Evolutionary conservation across 495 filamentous ascomycete species (phyloP).

Genomic region (Xylaria venustula): DNA sequence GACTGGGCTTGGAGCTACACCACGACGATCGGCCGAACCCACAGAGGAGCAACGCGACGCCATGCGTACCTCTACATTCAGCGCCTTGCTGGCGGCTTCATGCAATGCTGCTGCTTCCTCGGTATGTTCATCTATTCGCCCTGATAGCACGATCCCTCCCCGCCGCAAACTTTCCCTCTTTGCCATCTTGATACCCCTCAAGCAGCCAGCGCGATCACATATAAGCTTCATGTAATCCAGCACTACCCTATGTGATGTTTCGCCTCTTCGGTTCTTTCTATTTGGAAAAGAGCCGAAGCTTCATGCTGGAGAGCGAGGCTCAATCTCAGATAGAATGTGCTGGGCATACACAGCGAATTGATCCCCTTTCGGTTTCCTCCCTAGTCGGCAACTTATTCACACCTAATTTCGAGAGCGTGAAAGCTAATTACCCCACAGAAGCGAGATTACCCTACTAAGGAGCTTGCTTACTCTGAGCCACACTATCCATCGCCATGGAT

Average conservation of each 20-base stretch:
- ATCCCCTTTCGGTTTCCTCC: not conserved
- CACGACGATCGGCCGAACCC: not conserved
- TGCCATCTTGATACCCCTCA: not conserved
- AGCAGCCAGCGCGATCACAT: no score
- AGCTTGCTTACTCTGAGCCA: conserved; percentile 47
- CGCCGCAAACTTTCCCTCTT: not conserved
- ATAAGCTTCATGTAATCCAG: no score
- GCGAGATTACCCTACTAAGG: not conserved
- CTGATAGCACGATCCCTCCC: not conserved
- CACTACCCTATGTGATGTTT: not conserved
- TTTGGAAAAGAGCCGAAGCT: not conserved
- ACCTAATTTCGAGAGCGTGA: not conserved
- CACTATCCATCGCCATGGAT: conserved; percentile 86
- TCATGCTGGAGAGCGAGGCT: not conserved
- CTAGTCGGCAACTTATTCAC: not conserved
- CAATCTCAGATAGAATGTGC: not conserved
- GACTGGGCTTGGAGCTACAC: not conserved
- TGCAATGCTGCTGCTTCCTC: conserved; percentile 7
- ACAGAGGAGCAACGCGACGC: not conserved
- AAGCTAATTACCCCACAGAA: not conserved
- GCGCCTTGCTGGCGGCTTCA: conserved; percentile 9
- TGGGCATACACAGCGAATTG: not conserved
- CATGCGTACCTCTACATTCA: conserved; percentile 13
- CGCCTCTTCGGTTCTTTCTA: not conserved
- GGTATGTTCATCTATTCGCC: conserved; percentile 8